Evolutionary conservation across 83 land plant species (phyloP).

Genomic region (Picea engelmannii): DNA sequence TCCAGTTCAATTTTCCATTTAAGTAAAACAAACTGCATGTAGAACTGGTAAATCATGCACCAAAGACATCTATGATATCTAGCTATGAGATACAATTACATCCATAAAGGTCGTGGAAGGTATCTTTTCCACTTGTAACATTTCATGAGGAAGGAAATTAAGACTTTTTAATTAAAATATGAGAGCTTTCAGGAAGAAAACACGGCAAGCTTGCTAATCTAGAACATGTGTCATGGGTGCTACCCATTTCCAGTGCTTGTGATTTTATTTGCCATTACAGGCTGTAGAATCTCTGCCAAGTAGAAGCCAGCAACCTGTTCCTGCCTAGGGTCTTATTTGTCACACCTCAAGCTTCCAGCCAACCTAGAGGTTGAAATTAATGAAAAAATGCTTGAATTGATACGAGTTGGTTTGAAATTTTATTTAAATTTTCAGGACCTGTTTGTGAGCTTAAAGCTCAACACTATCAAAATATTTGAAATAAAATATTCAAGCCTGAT

Average conservation of each 20-base stretch:
- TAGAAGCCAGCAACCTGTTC: not conserved
- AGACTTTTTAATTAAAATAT: too few species aligned
- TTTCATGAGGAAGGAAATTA: too few species aligned
- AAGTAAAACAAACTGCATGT: too few species aligned
- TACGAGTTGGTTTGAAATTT: not conserved
- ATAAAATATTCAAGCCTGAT: not conserved
- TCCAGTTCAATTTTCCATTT: too few species aligned
- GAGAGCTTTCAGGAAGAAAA: too few species aligned
- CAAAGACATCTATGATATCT: too few species aligned
- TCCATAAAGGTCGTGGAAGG: too few species aligned
- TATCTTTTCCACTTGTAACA: too few species aligned
- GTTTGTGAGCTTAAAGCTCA: not conserved
- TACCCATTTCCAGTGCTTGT: not conserved
- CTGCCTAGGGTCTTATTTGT: not conserved
- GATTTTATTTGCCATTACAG: not conserved
- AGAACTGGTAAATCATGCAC: too few species aligned
- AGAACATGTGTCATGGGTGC: not conserved
- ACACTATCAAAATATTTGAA: not conserved
- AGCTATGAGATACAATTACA: too few species aligned
- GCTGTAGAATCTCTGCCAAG: not conserved
- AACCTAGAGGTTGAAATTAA: not conserved
- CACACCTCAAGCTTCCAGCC: not conserved
- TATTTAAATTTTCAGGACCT: not conserved
- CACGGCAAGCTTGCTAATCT: not conserved
- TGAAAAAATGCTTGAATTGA: not conserved